phyloP scores from a whole-genome alignment of 805 yeast species.

The Candida argentea region DNA sequence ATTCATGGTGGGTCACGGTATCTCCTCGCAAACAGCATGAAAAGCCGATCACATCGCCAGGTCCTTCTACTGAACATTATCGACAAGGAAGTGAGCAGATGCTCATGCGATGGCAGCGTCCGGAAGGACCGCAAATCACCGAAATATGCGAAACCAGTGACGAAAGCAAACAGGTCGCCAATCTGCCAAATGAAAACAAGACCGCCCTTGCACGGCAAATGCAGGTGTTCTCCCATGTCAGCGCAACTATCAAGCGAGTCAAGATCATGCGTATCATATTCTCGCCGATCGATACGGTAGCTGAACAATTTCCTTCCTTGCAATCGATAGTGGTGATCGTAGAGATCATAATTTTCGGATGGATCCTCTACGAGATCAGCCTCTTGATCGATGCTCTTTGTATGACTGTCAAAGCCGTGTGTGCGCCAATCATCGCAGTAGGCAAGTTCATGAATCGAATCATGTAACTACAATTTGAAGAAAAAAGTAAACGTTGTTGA shows the following conservation, averaged over 20 bases:
- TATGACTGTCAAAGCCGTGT: conserved; percentile 34
- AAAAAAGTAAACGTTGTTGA: not conserved
- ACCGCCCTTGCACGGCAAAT: not conserved
- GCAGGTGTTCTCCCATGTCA: conserved; percentile 24
- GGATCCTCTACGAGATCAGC: conserved; percentile 33
- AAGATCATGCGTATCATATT: conserved; percentile 26
- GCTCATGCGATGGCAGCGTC: no score
- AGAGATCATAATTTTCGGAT: conserved; percentile 28
- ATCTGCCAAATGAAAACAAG: not conserved
- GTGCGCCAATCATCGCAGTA: conserved; percentile 38
- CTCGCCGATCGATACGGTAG: conserved; percentile 31
- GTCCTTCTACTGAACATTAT: no score
- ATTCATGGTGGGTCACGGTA: no score
- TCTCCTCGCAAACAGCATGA: no score
- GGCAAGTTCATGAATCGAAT: conserved; percentile 34
- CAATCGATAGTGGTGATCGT: conserved; percentile 31
- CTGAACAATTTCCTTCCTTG: conserved; percentile 23
- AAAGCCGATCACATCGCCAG: no score
- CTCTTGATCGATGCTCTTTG: conserved; percentile 32
- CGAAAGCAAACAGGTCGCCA: no score
- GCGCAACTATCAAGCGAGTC: conserved; percentile 23
- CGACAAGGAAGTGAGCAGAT: no score
- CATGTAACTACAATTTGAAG: conserved; percentile 11
- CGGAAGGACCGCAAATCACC: no score
- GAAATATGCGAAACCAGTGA: no score